A percentile compares a stretch with the other conserved stretches of the same genome.
phyloP scores from a whole-genome alignment of 2,329 filamentous ascomycete species.

The Fusarium lyarnte region DNA sequence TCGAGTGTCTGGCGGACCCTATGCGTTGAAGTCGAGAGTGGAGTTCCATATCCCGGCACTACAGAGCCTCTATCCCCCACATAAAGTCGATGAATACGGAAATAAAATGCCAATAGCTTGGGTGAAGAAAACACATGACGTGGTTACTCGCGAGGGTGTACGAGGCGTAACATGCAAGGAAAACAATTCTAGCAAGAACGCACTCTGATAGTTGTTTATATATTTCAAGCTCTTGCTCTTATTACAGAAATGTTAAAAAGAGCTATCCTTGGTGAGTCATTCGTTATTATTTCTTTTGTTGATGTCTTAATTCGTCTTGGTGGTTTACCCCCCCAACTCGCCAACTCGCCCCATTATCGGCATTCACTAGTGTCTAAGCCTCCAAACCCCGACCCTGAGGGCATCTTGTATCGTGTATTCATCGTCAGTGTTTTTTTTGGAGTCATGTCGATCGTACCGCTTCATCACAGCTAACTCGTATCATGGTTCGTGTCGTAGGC shows the following conservation, averaged over 20 bases:
- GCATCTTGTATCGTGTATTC: not conserved
- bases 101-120: not conserved
- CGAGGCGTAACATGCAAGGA: constrained; percentile 12
- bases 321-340: not conserved
- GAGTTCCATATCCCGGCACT: constrained; percentile 3
- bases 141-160: constrained; percentile 33
- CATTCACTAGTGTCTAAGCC: not conserved
- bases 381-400: not conserved
- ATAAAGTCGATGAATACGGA: not conserved
- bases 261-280: not conserved
- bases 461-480: not conserved
- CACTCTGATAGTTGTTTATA: not conserved
- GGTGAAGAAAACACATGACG: constrained; percentile 4
- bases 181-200: constrained; percentile 6
- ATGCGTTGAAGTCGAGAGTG: not conserved
- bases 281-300: not conserved
- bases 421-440: too few relatives aligned
- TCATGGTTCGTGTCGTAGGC: not conserved
- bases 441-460: not conserved
- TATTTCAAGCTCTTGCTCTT: not conserved
- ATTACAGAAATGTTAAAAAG: not conserved
- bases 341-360: not conserved
- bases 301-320: not conserved
- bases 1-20: not conserved
- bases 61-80: not conserved